Percentiles rank a stretch among this genome's conserved stretches.
Conservation (phyloP, 2,329 filamentous ascomycete genomes). For the Mycosphaerella sp. region DNA sequence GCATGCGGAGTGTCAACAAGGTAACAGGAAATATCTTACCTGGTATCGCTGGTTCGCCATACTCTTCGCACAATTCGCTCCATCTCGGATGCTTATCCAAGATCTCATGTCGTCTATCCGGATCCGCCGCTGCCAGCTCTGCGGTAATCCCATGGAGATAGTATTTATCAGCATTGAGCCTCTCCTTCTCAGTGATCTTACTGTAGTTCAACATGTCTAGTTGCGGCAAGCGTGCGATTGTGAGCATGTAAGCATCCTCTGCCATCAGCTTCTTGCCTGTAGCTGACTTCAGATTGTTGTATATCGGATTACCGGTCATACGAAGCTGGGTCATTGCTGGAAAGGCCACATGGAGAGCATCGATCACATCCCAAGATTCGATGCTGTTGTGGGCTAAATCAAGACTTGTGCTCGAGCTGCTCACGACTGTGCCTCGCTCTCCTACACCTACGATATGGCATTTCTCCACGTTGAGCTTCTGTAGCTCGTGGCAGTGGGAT, state of each 20-base stretch:
- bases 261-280: slow-evolving; percentile 45
- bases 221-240: slow-evolving; percentile 63
- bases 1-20: neutral
- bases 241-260: slow-evolving; percentile 85
- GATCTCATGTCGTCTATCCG: slow-evolving; percentile 48
- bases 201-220: slow-evolving; percentile 68
- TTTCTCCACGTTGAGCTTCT: slow-evolving; percentile 59
- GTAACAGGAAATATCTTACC: slow-evolving; percentile 34
- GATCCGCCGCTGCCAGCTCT: slow-evolving; percentile 58
- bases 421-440: slow-evolving; percentile 22
- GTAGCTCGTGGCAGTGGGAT: slow-evolving; percentile 50
- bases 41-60: slow-evolving; percentile 58
- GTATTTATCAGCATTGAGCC: slow-evolving; percentile 84
- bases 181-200: slow-evolving; percentile 62
- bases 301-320: slow-evolving; percentile 80
- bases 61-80: slow-evolving; percentile 62
- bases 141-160: slow-evolving; percentile 79
- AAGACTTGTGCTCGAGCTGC: slow-evolving; percentile 34
- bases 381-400: slow-evolving; percentile 45
- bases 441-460: slow-evolving; percentile 56
- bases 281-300: slow-evolving; percentile 48
- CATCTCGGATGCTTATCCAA: slow-evolving; percentile 64
- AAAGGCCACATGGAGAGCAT: slow-evolving; percentile 59
- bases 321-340: slow-evolving; percentile 70
- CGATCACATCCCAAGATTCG: slow-evolving; percentile 64